phyloP scores from a whole-genome alignment of 306 rosid genomes.

The Begonia peltatifolia region DNA sequence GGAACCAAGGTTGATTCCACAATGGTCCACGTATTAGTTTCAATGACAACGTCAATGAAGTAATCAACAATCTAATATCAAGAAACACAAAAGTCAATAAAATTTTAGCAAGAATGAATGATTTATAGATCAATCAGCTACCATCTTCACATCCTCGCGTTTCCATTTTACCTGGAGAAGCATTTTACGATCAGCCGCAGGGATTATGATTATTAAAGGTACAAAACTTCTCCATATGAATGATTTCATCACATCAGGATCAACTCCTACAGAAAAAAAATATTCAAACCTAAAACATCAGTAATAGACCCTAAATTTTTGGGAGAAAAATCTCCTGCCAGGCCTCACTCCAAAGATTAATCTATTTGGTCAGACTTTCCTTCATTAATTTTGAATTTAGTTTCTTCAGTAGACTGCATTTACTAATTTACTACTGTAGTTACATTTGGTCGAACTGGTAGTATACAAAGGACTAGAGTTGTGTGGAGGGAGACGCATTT shows the following conservation, averaged over 20 bases:
- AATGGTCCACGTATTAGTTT: conserved; percentile 38
- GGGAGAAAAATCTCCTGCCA: too few relatives aligned
- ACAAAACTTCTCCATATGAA: conserved; percentile 56
- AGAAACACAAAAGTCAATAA: conserved; percentile 12
- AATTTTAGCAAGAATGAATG: background rate
- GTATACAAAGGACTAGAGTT: too few relatives aligned
- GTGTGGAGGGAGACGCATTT: too few relatives aligned
- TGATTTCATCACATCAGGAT: conserved; percentile 23
- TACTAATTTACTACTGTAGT: too few relatives aligned
- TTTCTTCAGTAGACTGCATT: too few relatives aligned
- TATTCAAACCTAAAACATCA: background rate
- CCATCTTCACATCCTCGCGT: background rate
- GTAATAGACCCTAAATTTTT: too few relatives aligned
- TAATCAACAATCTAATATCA: conserved; percentile 47
- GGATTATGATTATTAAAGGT: conserved; percentile 43
- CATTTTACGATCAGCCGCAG: conserved; percentile 31
- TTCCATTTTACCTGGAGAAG: conserved; percentile 47
- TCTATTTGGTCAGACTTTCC: too few relatives aligned
- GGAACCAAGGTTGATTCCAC: conserved; percentile 52
- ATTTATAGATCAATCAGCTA: too few relatives aligned
- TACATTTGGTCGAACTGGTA: too few relatives aligned
- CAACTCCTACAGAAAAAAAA: conserved; percentile 26
- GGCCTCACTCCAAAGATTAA: too few relatives aligned
- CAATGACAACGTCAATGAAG: conserved; percentile 39
- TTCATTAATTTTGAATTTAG: too few relatives aligned